Percentiles rank a stretch among this genome's conserved stretches.
These are phyloP conservation scores for Leccinum ochraceum DNA, from an alignment of 768 basidiomycete species.

Conservation along the genomic window DNA sequence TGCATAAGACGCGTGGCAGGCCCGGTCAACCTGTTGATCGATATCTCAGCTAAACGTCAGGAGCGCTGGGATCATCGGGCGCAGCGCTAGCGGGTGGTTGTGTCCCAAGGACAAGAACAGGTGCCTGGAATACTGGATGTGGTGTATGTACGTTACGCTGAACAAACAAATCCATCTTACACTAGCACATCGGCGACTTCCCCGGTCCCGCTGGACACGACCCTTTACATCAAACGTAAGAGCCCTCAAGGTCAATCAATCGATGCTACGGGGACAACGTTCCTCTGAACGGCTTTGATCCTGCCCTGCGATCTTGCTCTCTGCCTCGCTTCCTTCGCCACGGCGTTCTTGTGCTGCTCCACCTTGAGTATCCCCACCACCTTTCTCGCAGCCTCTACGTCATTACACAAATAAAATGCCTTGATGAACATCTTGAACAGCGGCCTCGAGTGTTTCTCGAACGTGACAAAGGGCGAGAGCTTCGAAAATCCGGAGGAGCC, in stretches of 20 bases:
- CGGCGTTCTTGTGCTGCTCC: conserved; percentile 25
- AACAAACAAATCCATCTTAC: background rate
- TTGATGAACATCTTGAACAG: conserved; percentile 74
- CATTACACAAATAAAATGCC: conserved; percentile 57
- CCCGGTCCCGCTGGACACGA: background rate
- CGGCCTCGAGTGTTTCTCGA: conserved; percentile 61
- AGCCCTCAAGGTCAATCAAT: conserved; percentile 8
- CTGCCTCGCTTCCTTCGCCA: conserved; percentile 17
- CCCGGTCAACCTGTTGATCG: no score
- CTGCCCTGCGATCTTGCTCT: conserved; percentile 25
- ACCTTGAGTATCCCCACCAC: conserved; percentile 58
- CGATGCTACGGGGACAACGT: conserved; percentile 2
- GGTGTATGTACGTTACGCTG: background rate
- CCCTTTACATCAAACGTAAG: background rate
- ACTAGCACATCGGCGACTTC: background rate
- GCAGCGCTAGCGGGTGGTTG: no score
- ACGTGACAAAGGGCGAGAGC: conserved; percentile 48
- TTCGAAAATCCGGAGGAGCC: conserved; percentile 35
- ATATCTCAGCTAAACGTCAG: no score
- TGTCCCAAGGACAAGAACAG: background rate
- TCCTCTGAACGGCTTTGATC: conserved; percentile 11
- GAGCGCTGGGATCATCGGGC: no score
- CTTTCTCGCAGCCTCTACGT: conserved; percentile 50
- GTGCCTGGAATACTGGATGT: background rate
- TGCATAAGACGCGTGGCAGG: no score